These are phyloP conservation scores for Prunus persica DNA, from an alignment of 306 rosid species.

Conservation along the genomic window Prunus_persica_NCBIv2 NC_034014.1:29747001-29747500, in stretches of 20 bases:
- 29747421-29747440: neutral
- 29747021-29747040: slow-evolving; percentile 56
- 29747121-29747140: slow-evolving; percentile 55
- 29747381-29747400: too few species aligned
- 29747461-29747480: slow-evolving; percentile 22
- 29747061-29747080: slow-evolving; percentile 33
- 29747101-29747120: slow-evolving; percentile 38
- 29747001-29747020: slow-evolving; percentile 36
- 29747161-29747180: slow-evolving; percentile 47
- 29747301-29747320: neutral
- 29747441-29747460: slow-evolving; percentile 21
- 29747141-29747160: slow-evolving; percentile 62
- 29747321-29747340: neutral
- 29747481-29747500: slow-evolving; percentile 90
- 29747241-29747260: neutral
- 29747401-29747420: neutral
- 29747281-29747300: neutral
- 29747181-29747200: neutral
- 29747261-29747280: neutral
- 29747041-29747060: slow-evolving; percentile 36
- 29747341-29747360: neutral
- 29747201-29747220: neutral
- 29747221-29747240: neutral
- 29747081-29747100: slow-evolving; percentile 30
- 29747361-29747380: too few species aligned